Evolutionary conservation across 208 protist genomes (phyloP), one percentile per base, ranked within the genome.

Genomic region (Leptomonas pyrrhocoris): DNA sequence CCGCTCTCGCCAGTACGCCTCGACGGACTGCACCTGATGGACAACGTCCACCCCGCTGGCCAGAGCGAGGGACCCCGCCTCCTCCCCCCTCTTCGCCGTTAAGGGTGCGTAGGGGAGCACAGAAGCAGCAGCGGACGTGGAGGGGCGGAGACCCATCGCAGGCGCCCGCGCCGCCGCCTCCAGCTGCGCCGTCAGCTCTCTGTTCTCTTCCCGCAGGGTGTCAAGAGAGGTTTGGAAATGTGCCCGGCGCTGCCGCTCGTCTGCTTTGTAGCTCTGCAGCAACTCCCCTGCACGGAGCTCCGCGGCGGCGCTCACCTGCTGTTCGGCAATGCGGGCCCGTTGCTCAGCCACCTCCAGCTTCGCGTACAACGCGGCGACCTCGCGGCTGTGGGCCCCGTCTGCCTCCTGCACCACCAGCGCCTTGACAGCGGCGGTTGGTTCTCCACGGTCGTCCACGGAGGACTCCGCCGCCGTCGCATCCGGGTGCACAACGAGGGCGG

Each of bases 1-100:
- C 21, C 80, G 76, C 30, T 84, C 73, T 27, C 77, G 80, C 75
- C 82, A 93, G 63, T 93, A 83, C 12, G 56, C 56, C 61, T 86
- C 81, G 7, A 80, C 69, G 54, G 80, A 73, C n/a, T 79, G 51
- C 57, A 90, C 71, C 43, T 79, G 75, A 27, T 67, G 45, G 7
- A 40, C 63, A 74, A 83, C 77, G 68, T 87, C 86, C 38, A 40
- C 77, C 61, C 83, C 48, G 28, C 31, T 56, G 36, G 42, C 51
- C 16, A 48, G 21, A 16, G 31, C 45, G 31, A 38, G 43, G 15
- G 59, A n/a, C n/a, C n/a, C n/a, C n/a, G n/a, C n/a, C n/a, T n/a
- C 31, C 66, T 0, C 36, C 18, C 18, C 66, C 9, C 21, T 43
- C 4, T 56, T 38, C 40, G 38, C 23, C 19, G 7, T 25, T 8